Evolutionary conservation across 306 rosid species (phyloP).

Genomic region (Cicer cuneatum): DNA sequence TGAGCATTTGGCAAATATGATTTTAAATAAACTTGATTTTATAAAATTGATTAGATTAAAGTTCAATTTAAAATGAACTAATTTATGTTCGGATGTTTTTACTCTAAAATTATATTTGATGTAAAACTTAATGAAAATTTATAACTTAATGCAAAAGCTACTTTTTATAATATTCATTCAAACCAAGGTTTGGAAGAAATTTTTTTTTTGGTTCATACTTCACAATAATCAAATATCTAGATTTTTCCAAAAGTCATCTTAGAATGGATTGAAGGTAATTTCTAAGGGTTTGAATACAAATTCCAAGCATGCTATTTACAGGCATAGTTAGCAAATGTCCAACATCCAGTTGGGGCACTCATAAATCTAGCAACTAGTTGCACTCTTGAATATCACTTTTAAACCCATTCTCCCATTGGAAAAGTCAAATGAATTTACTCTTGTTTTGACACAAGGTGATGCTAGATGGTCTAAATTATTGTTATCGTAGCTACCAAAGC

Average conservation of each 20-base stretch:
- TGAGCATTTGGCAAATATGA: background rate
- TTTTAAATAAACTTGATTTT: background rate
- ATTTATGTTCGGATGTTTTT: background rate
- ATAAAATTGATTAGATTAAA: background rate
- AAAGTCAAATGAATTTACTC: background rate
- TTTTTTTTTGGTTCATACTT: background rate
- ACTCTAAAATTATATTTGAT: too few species aligned
- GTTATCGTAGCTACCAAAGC: background rate
- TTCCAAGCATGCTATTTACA: background rate
- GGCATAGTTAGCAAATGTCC: background rate
- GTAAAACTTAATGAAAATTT: background rate
- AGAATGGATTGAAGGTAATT: background rate
- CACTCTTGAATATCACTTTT: slow-evolving; percentile 19
- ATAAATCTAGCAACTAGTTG: slow-evolving; percentile 14
- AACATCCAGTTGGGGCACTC: slow-evolving; percentile 18
- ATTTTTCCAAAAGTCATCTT: background rate
- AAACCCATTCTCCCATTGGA: slow-evolving; percentile 6
- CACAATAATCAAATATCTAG: slow-evolving; percentile 4
- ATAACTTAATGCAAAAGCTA: background rate
- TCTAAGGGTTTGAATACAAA: background rate
- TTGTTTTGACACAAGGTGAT: slow-evolving; percentile 24
- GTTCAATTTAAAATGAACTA: background rate
- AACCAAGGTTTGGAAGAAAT: background rate
- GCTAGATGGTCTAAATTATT: background rate
- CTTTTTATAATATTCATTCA: background rate